phyloP scores from a whole-genome alignment of 1,284 basidiomycete species.

The Sutorius eximius region DNA sequence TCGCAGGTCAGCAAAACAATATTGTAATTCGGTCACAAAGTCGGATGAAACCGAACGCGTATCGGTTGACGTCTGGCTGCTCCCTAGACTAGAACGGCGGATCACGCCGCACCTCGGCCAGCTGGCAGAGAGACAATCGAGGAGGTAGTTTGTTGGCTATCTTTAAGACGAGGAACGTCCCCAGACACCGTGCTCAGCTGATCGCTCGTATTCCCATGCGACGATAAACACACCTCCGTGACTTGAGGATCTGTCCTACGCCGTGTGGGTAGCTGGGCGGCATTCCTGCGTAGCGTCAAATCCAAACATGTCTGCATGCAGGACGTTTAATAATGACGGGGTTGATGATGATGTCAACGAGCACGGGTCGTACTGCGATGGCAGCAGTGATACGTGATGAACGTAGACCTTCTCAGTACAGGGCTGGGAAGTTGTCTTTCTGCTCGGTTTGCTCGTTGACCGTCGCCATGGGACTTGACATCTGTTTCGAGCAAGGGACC shows the following conservation, averaged over 20 bases:
- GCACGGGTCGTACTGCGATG: not conserved
- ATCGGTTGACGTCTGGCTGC: not conserved
- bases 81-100: not conserved
- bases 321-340: not conserved
- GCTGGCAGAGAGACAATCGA: not conserved
- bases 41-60: not conserved
- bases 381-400: not conserved
- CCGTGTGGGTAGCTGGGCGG: not conserved
- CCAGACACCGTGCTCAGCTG: slow-evolving; percentile 10
- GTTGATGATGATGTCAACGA: not conserved
- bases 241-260: not conserved
- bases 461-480: not conserved
- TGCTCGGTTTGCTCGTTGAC: not conserved
- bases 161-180: not conserved
- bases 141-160: slow-evolving; percentile 4
- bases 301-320: not conserved
- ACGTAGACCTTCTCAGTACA: not conserved
- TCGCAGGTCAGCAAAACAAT: not conserved
- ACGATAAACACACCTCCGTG: not conserved
- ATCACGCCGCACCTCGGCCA: not conserved
- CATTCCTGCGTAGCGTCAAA: not conserved
- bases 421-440: not conserved
- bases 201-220: not conserved
- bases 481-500: no score
- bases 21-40: not conserved